These are phyloP conservation scores for Acanthamoeba divionensis DNA, from an alignment of 208 protist species.

Conservation along the genomic window DNA sequence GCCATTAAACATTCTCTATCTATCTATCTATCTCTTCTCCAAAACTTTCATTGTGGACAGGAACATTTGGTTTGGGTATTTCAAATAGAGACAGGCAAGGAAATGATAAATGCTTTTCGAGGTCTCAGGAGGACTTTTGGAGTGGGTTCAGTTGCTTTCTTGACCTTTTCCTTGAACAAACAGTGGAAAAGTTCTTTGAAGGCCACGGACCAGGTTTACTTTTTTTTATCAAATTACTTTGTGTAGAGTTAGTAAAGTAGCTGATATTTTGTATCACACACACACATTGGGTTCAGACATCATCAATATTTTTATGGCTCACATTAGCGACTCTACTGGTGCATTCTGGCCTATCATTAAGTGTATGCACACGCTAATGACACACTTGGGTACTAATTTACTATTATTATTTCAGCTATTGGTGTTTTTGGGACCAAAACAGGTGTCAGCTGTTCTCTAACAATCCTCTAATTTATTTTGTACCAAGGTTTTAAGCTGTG, in stretches of 20 bases:
- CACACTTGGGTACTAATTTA: too few species aligned
- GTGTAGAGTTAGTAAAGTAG: not conserved
- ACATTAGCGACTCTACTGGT: too few species aligned
- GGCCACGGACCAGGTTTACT: too few species aligned
- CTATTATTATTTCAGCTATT: too few species aligned
- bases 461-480: not conserved
- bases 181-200: slow-evolving; percentile 13
- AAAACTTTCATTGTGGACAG: not conserved
- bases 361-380: too few species aligned
- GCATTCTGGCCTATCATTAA: too few species aligned
- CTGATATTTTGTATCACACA: not conserved
- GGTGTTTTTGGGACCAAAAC: too few species aligned
- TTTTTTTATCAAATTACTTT: not conserved
- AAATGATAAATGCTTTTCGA: not conserved
- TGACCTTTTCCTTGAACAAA: not conserved
- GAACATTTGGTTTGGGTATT: not conserved
- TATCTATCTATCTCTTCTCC: not conserved
- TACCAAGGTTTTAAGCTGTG: not conserved
- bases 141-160: not conserved
- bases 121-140: not conserved
- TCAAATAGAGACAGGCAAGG: not conserved
- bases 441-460: not conserved
- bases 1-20: too few species aligned
- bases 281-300: not conserved
- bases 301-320: not conserved